Evolutionary conservation across 768 basidiomycete species (phyloP), one percentile per base, ranked within the genome.

Genomic region (Panaeolus papilionaceus): DNA sequence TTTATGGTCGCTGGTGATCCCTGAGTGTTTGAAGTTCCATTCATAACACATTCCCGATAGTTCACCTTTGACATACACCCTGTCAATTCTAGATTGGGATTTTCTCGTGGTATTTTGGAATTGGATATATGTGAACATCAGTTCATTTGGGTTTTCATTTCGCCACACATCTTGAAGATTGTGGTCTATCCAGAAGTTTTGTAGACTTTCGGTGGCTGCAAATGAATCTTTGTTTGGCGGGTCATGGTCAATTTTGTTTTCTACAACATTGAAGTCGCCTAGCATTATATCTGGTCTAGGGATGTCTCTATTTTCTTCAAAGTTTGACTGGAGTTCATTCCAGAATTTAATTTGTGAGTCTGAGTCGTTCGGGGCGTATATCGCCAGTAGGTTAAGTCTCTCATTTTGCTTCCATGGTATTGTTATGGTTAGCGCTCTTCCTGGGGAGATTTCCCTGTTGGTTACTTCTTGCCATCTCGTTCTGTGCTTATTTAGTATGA

Each of bases 401-500:
- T 62, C n/a, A 0, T 65, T 61, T 0, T 69, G 40, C 12, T 75
- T 67, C 75, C 74, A 74, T 33, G 66, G 58, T 0, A 70, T 63
- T 44, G 44, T 51, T 0, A 74, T 16, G 0, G 71, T 26, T 4
- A 73, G 3, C 1, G 76, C 80, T 64, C 78, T 66, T 3, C 79
- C 79, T 9, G 73, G 77, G 0, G 79, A 62, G n/a, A 82, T 63
- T 9, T 64, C 14, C 2, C 2, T 61, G 0, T 33, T 38, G 18
- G 23, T 51, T 4, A 62, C 61, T 12, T 72, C 70, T 0, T 67
- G 62, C 42, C 70, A 69, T 7, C 70, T 68, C 0, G 72, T 69
- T 1, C 73, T 18, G 4, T 71, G 37, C 67, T 77, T 80, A 63
- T 82, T 80, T 6, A 83, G 66, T 0, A 80, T 69, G 14, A 80